Base-by-base conservation (phyloP, 345 rosid genomes). In the Cardamine occulta region DNA sequence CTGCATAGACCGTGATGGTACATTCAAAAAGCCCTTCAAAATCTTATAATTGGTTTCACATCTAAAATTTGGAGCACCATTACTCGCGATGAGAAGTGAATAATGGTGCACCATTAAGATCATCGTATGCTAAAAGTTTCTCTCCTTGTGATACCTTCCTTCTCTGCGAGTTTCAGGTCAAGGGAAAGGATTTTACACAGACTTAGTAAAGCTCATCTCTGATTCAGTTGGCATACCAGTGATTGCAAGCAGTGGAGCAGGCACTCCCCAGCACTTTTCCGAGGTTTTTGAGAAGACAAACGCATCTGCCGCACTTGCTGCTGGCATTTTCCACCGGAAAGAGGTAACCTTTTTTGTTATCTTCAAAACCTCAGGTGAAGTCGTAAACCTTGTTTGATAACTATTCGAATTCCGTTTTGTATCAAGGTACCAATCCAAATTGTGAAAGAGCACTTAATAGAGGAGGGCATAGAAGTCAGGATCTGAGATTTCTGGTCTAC, bases 161-260 rank as follows among this genome's bases (percentile, higher is more conserved):
- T 72, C 42, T 32, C 7, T 66, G 45, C 26, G 60, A 23, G 17
- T 83, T 81, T 73, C 91, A 95, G 98, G 98, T 82, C 97, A 93
- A 81, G 99, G 99, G 56, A 88, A 91, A 81, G 99, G 99, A 53
- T 95, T 86, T 18, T 98, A 93, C 52, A 74, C 84, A 52, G 97
- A 89, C 76, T 77, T 96, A 21, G 82, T 93, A 65, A 84, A 89
- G 82, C 76, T 91, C 85, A 87, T 96, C 44, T 89, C 97, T 1
- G 95, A 96, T 70, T 89, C 96, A 18, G 98, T 96, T 72, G 88
- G 84, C 86, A 89, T 93, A 65, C 99, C 99, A 6, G 96, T 95
- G 65, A 93, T 93, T 7, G 98, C 99, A 51, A 95, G 99, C 80
- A 95, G 99, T 37, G 99, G 99, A 31, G 99, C 97, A 8, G 99